Conservation (phyloP, 2,329 filamentous ascomycete genomes). For the Leptographium lundbergii region DNA sequence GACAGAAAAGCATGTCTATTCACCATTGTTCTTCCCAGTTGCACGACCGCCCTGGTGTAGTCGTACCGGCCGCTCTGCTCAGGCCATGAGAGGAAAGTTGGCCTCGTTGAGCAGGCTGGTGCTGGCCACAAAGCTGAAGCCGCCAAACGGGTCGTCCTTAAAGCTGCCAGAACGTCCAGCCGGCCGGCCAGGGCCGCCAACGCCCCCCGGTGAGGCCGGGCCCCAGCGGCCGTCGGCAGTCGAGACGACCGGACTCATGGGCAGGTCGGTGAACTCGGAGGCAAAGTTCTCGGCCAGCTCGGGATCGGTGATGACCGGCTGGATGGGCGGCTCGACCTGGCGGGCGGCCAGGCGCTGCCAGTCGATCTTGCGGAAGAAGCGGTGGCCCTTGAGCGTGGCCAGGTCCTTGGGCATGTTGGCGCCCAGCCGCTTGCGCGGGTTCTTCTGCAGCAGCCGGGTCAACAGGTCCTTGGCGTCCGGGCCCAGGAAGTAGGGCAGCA, state of each 20-base stretch:
- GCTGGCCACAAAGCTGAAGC: conserved; percentile 51
- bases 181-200: not conserved
- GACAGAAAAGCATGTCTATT: not conserved
- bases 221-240: conserved; percentile 12
- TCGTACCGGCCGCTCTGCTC: not conserved
- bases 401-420: conserved; percentile 83
- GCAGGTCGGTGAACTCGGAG: conserved; percentile 76
- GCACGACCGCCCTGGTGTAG: no score
- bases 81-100: conserved; percentile 18
- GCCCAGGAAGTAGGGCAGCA: conserved; percentile 79
- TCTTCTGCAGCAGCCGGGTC: conserved; percentile 79
- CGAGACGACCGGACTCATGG: conserved; percentile 59
- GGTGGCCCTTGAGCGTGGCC: conserved; percentile 72
- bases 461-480: conserved; percentile 90
- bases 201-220: not conserved
- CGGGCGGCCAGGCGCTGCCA: conserved; percentile 78
- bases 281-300: conserved; percentile 95
- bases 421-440: conserved; percentile 81
- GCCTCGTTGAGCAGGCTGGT: conserved; percentile 40
- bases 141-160: conserved; percentile 47
- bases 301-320: conserved; percentile 87
- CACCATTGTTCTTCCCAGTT: not conserved
- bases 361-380: conserved; percentile 95
- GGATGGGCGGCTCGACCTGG: conserved; percentile 78
- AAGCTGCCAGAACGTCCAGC: conserved; percentile 13